Percentiles rank a stretch among this genome's conserved stretches.
Conservation (phyloP, 331 rosid species). For the Malus hybrid region DNA sequence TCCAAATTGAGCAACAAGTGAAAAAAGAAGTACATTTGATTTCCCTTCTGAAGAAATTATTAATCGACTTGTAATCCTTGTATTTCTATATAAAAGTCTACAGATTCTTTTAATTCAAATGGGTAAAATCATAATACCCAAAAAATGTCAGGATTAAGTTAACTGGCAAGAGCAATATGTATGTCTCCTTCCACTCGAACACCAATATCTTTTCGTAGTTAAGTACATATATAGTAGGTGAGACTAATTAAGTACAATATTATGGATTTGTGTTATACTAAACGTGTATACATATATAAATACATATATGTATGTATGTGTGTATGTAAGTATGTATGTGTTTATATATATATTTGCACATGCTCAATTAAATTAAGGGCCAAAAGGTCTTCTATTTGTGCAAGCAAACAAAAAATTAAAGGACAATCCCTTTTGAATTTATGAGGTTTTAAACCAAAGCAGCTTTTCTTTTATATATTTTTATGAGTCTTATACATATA, state of each 20-base stretch:
- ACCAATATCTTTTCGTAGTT: too few relatives aligned
- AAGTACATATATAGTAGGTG: conserved; percentile 2
- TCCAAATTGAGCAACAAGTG: background rate
- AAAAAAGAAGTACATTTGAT: background rate
- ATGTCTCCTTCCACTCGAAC: too few relatives aligned
- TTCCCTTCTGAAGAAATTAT: background rate
- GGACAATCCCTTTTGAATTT: conserved; percentile 1
- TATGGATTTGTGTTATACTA: background rate
- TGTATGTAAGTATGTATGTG: too few relatives aligned
- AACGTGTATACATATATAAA: background rate
- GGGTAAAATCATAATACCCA: background rate
- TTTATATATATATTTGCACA: background rate
- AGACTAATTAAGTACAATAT: conserved; percentile 3
- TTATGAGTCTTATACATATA: background rate
- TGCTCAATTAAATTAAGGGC: conserved; percentile 5
- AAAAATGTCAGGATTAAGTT: too few relatives aligned
- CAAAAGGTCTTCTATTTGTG: conserved; percentile 11
- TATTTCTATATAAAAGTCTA: background rate
- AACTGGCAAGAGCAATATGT: too few relatives aligned
- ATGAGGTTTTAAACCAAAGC: conserved; percentile 8
- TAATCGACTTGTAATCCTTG: background rate
- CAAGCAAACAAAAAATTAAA: conserved; percentile 15
- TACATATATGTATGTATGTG: too few relatives aligned
- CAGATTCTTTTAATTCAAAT: background rate
- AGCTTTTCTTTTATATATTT: background rate